Base-by-base conservation (phyloP, 441 rosid species). In the Mallotus repandus region DNA sequence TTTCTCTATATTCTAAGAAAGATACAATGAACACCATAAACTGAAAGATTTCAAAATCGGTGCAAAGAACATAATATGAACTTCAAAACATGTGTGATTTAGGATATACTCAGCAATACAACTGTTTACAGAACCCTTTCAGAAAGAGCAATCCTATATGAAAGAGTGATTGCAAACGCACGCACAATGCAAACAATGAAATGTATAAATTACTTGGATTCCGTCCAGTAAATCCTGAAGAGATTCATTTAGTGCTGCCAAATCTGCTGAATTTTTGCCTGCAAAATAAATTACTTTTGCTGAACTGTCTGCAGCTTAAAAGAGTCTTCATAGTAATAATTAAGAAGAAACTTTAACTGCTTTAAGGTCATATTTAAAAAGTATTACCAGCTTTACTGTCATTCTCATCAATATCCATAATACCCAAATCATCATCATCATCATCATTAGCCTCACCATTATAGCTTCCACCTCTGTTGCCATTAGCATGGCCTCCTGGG, bases 191-290 rank as follows among this genome's bases (percentile, higher is more conserved):
- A 38, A 61, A 52, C 48, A 66, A 67, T 18, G 62, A 15, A 76
- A 32, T 12, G 67, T 56, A 54, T 70, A 65, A 35, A 74, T 84
- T 80, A 94, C 98, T 83, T 96, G 99, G 79, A 94, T 94, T 76
- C 99, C 99, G 74, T 94, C 93, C 46, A 96, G 99, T 84, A 96
- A 84, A 80, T 94, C 98, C 86, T 91, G 98, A 74, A 96, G 98
- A 81, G 97, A 89, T 77, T 92, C 95, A 85, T 96, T 96, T 72
- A 96, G 77, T 69, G 97, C 83, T 18, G 78, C 70, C 67, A 80
- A 72, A 68, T 80, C 78, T 15, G 74, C 83, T 58, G 93, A 78
- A 69, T 67, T 88, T 85, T 89, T 94, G 71, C 86, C 97, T 91
- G 76, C 77, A 85, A 76, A 72, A 80, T 63, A 38, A 71, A 68